Evolutionary conservation across 2,329 filamentous ascomycete species (phyloP).

Genomic region (Stemphylium beticola): DNA sequence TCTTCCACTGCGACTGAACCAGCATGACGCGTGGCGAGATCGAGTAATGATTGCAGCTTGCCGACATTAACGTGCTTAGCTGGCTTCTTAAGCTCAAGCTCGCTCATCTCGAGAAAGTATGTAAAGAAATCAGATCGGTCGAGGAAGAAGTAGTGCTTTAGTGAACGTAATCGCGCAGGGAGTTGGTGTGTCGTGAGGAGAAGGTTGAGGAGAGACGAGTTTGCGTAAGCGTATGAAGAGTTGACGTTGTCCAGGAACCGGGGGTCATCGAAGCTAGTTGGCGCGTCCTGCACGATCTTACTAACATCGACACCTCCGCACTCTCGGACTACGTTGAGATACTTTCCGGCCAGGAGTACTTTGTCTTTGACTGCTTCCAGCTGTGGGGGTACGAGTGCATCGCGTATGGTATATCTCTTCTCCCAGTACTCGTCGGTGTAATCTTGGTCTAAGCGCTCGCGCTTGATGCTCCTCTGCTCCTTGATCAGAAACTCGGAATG

Average conservation of each 20-base stretch:
- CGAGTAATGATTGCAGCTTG: conserved; percentile 94
- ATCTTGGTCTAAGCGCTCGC: conserved; percentile 90
- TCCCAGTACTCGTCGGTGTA: conserved; percentile 99
- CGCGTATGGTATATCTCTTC: conserved; percentile 91
- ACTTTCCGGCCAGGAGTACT: conserved; percentile 93
- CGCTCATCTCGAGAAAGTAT: conserved; percentile 91
- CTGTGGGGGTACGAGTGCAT: conserved; percentile 89
- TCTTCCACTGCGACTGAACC: conserved; percentile 93
- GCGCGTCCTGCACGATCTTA: conserved; percentile 86
- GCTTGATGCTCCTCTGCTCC: conserved; percentile 91
- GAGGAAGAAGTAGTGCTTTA: conserved; percentile 99
- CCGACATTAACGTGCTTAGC: conserved; percentile 87
- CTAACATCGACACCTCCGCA: conserved; percentile 95
- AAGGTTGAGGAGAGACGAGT: conserved; percentile 88
- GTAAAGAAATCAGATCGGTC: conserved; percentile 98
- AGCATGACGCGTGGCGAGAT: conserved; percentile 93
- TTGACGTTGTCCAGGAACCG: conserved; percentile 96
- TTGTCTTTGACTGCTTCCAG: conserved; percentile 91
- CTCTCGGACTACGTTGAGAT: conserved; percentile 95
- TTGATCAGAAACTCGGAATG: conserved; percentile 94
- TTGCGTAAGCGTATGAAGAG: conserved; percentile 91
- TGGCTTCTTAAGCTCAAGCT: conserved; percentile 88
- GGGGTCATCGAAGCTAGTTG: conserved; percentile 86
- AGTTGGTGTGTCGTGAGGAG: conserved; percentile 92
- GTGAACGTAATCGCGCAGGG: conserved; percentile 81